Evolutionary conservation across 306 rosid species (phyloP).

Genomic region (Dryas drummondii): DNA sequence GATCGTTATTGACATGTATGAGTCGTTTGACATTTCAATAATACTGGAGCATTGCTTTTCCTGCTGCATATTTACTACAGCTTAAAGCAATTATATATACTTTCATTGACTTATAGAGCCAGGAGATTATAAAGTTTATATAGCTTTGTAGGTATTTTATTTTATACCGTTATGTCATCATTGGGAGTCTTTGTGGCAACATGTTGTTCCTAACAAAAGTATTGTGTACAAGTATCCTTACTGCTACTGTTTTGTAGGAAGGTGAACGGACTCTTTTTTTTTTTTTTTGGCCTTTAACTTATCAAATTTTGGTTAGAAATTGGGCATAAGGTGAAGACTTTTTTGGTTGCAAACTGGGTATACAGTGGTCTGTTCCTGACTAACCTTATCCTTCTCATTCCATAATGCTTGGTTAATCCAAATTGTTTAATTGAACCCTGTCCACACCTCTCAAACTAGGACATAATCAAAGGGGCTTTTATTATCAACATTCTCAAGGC

Average conservation of each 20-base stretch:
- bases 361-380: not conserved
- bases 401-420: not conserved
- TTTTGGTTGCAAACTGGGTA: not conserved
- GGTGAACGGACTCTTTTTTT: too few relatives aligned
- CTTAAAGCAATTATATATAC: too few relatives aligned
- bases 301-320: not conserved
- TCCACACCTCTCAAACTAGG: too few relatives aligned
- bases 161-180: too few relatives aligned
- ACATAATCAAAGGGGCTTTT: too few relatives aligned
- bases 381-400: not conserved
- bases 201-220: not conserved
- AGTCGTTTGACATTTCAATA: not conserved
- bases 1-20: constrained; percentile 19
- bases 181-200: too few relatives aligned
- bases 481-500: too few relatives aligned
- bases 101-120: too few relatives aligned
- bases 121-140: not conserved
- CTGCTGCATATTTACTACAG: too few relatives aligned
- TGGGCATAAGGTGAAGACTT: not conserved
- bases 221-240: not conserved
- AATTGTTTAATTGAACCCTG: too few relatives aligned
- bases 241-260: not conserved
- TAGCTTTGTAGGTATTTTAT: not conserved
- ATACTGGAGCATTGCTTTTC: not conserved
- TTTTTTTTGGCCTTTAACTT: not conserved